These are phyloP conservation scores for Trifolium dubium DNA, from an alignment of 306 rosid genomes.

Conservation along the genomic window DNA sequence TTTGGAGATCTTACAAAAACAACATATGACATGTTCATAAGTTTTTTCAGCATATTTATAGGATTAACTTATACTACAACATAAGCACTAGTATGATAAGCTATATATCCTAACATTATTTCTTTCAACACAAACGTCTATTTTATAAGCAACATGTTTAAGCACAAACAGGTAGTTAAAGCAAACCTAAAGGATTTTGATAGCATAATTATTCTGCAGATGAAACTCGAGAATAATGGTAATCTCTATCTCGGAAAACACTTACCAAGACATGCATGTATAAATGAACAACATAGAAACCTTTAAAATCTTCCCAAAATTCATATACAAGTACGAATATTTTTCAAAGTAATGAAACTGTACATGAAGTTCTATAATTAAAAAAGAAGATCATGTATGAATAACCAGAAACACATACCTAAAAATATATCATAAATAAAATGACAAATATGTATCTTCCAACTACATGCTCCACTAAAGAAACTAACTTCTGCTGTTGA, in stretches of 20 bases:
- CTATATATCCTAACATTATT: too few species aligned
- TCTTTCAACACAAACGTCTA: too few species aligned
- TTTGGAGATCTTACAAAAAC: too few species aligned
- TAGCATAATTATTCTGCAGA: not conserved
- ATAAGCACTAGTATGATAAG: too few species aligned
- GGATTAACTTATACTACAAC: too few species aligned
- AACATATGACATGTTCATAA: too few species aligned
- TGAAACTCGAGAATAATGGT: not conserved
- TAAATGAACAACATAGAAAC: slow-evolving; percentile 29
- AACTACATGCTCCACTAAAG: slow-evolving; percentile 28
- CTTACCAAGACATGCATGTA: not conserved
- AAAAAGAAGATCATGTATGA: slow-evolving; percentile 35
- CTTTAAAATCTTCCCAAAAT: slow-evolving; percentile 44
- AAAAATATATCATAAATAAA: slow-evolving; percentile 34
- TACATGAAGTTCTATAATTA: slow-evolving; percentile 28
- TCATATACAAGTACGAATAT: slow-evolving; percentile 45
- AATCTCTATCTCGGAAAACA: slow-evolving; percentile 25
- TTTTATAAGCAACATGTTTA: too few species aligned
- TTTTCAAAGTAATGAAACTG: slow-evolving; percentile 42
- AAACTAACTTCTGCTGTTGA: slow-evolving; percentile 31
- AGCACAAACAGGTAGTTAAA: not conserved
- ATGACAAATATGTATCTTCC: slow-evolving; percentile 29
- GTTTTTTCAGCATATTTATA: not conserved
- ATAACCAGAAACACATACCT: slow-evolving; percentile 43
- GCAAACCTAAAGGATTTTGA: slow-evolving; percentile 24